Evolutionary conservation across 2,329 filamentous ascomycete species (phyloP), one percentile per base, ranked within the genome.

Genomic region (Achaetomium macrosporum): DNA sequence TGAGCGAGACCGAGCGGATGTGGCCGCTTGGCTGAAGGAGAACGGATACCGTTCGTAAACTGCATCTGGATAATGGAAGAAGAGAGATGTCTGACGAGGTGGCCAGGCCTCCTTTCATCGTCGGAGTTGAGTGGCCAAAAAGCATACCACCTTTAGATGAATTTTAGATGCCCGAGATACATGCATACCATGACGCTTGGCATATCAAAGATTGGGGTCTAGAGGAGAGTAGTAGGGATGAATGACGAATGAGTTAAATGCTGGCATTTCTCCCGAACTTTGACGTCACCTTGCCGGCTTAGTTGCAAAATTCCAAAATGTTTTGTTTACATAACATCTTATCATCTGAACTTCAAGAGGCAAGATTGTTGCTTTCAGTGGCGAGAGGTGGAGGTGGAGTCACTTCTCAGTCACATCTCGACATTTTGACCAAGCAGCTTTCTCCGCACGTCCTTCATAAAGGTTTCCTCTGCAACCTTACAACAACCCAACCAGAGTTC

Each of bases 1-100:
- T 51, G 73, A 82, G 68, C 81, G 90, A 54, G 91, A 96, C 69
- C 76, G 78, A 41, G 77, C 81, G 29, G 89, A 95, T 69, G 87
- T 96, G 50, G 63, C 64, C 1, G 54, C 46, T 7, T 71, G 68
- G 68, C 55, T 70, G 54, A 66, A 67, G 58, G 61, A 66, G 51
- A 69, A 70, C 53, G 65, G 65, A 8, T 70, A 68, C 46, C 56
- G 60, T 61, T 51, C 56, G 59, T 62, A 54, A 58, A 46, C n/a
- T 10, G 20, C 9, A 16, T 49, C 39, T 9, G 15, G 20, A 29
- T 39, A 17, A 30, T 39, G 37, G 47, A n/a, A 31, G 15, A 17
- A 31, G n/a, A 12, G 29, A 40, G 44, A 17, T 40, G 40, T 55
- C 56, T 58, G 57, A 60, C 46, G 20, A 33, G 29, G 45, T 37